phyloP scores from a whole-genome alignment of 2,329 filamentous ascomycete genomes.

The Dactylonectria estremocensis region DNA sequence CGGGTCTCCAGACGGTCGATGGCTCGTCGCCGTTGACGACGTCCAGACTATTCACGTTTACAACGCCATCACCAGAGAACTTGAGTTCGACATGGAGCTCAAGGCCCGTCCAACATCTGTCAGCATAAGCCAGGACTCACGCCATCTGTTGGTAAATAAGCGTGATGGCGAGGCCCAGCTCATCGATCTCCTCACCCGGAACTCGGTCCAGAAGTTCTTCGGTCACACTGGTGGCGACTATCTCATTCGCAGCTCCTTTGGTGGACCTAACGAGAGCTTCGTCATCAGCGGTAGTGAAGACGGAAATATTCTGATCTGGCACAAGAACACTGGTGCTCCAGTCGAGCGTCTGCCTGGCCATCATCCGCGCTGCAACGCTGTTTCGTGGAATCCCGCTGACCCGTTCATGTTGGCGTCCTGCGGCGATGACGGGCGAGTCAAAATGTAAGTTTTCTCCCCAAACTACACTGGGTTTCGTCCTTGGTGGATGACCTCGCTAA shows the following conservation, averaged over 20 bases:
- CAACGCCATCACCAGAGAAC: constrained; percentile 81
- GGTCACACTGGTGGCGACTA: constrained; percentile 83
- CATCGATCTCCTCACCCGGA: constrained; percentile 81
- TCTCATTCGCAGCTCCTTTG: constrained; percentile 87
- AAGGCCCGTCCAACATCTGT: constrained; percentile 83
- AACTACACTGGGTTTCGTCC: background rate
- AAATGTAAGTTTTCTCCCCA: constrained; percentile 76
- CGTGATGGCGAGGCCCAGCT: constrained; percentile 83
- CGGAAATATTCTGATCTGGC: constrained; percentile 87
- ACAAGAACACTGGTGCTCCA: constrained; percentile 83
- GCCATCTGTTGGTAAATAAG: constrained; percentile 86
- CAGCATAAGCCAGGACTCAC: constrained; percentile 85
- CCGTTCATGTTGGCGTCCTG: constrained; percentile 90
- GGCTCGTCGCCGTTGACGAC: constrained; percentile 84
- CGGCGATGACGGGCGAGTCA: constrained; percentile 87
- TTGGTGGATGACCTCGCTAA: background rate
- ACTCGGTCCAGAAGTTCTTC: constrained; percentile 80
- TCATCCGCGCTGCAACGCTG: constrained; percentile 83
- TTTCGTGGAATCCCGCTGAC: constrained; percentile 89
- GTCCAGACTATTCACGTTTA: constrained; percentile 83
- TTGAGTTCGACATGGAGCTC: constrained; percentile 79
- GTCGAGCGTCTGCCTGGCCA: constrained; percentile 86
- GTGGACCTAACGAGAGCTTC: constrained; percentile 92
- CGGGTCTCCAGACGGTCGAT: constrained; percentile 84
- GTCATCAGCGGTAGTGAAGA: constrained; percentile 92